Conservation (phyloP, 805 yeast species). For the Wickerhamiella azyma region DNA sequence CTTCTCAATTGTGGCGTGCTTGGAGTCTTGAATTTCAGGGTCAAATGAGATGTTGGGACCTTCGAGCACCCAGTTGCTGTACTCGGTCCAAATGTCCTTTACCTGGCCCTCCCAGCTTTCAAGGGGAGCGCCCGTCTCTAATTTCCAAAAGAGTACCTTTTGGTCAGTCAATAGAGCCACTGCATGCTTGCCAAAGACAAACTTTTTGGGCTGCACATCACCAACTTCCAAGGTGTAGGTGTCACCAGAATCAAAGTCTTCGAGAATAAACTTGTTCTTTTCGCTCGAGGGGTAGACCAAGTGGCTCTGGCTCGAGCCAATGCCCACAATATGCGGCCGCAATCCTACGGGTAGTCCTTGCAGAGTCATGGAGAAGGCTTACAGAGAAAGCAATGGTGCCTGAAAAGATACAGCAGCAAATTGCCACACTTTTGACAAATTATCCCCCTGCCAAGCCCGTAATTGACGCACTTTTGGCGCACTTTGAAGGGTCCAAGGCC, state of each 20-base stretch:
- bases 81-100: neutral
- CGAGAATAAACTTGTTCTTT: neutral
- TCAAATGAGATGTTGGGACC: slow-evolving; percentile 5
- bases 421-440: slow-evolving; percentile 3
- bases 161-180: neutral
- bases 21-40: slow-evolving; percentile 1
- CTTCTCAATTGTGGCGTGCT: neutral
- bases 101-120: slow-evolving; percentile 4
- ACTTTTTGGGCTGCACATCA: neutral
- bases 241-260: slow-evolving; percentile 1
- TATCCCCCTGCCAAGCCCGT: slow-evolving; percentile 9
- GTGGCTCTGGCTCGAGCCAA: neutral
- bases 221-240: neutral
- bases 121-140: neutral
- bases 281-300: slow-evolving; percentile 2
- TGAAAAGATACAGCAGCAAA: slow-evolving; percentile 9
- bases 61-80: slow-evolving; percentile 2
- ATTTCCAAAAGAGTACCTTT: slow-evolving; percentile 1
- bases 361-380: neutral
- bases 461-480: slow-evolving; percentile 8
- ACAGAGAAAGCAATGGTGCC: slow-evolving; percentile 7
- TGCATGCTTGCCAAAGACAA: slow-evolving; percentile 2
- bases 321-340: neutral
- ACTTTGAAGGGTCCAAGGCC: slow-evolving; percentile 1
- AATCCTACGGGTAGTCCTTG: slow-evolving; percentile 4